Conservation (phyloP, 305 asterid genomes). For the Fraxinus angustifolia region DNA sequence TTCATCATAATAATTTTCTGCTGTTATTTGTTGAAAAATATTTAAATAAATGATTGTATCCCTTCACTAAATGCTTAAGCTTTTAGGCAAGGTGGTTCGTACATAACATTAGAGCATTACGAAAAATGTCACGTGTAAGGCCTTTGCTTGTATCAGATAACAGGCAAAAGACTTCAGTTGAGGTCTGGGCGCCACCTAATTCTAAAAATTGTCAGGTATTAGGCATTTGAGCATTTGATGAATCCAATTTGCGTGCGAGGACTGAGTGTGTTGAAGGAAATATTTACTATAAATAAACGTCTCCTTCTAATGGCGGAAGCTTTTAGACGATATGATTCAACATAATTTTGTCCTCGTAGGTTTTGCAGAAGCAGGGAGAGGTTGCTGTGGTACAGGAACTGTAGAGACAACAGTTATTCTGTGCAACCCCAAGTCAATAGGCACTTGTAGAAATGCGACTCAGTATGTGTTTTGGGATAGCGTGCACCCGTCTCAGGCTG, state of each 20-base stretch:
- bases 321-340: neutral
- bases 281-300: neutral
- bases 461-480: slow-evolving; percentile 93
- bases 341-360: slow-evolving; percentile 33
- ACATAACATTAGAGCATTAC: neutral
- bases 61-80: neutral
- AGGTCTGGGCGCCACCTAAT: neutral
- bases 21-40: neutral
- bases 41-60: neutral
- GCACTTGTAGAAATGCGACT: slow-evolving; percentile 71
- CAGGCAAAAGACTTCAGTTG: neutral
- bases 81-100: neutral
- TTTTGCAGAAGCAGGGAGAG: slow-evolving; percentile 61
- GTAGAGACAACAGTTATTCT: slow-evolving; percentile 59
- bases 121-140: neutral
- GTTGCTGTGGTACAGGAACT: slow-evolving; percentile 82
- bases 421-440: slow-evolving; percentile 64
- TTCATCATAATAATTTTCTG: neutral
- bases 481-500: slow-evolving; percentile 93
- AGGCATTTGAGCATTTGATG: neutral
- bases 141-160: neutral
- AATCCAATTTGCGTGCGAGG: neutral
- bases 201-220: neutral
- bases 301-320: neutral
- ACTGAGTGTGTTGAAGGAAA: neutral